Evolutionary conservation across 768 basidiomycete species (phyloP).

Genomic region (Agrocybe praecox): DNA sequence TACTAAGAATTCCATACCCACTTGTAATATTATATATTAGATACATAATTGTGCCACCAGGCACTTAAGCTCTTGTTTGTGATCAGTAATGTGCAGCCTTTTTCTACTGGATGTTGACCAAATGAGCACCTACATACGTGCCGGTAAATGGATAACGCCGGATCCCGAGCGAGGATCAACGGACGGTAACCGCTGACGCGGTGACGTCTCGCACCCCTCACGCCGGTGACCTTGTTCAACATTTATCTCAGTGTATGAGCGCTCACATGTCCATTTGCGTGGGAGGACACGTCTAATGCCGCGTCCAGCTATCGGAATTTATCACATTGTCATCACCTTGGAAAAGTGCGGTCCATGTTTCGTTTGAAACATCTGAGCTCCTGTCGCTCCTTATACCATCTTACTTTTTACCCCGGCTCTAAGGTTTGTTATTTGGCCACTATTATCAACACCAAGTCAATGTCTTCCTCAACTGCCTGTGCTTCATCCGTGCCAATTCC

Average conservation of each 20-base stretch:
- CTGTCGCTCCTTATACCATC: too few relatives aligned
- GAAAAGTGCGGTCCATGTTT: not conserved
- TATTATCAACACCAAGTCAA: not conserved
- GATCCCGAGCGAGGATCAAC: not conserved
- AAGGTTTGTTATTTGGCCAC: not conserved
- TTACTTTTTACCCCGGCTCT: too few relatives aligned
- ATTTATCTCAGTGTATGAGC: not conserved
- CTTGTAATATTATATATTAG: too few relatives aligned
- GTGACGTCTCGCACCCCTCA: not conserved
- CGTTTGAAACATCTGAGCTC: not conserved
- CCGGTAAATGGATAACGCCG: not conserved
- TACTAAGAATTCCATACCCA: too few relatives aligned
- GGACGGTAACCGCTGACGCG: not conserved
- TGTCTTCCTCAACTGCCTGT: not conserved
- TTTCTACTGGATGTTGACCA: too few relatives aligned
- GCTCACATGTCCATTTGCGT: not conserved
- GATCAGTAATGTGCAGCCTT: too few relatives aligned
- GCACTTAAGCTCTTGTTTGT: too few relatives aligned
- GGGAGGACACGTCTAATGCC: not conserved
- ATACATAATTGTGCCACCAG: too few relatives aligned
- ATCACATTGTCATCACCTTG: not conserved
- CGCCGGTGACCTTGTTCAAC: not conserved
- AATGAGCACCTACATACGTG: too few relatives aligned
- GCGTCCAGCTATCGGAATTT: not conserved
- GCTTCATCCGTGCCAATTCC: slow-evolving; percentile 29